phyloP scores from a whole-genome alignment of 176 grass and related monocot genomes.

The Areca catechu region DNA sequence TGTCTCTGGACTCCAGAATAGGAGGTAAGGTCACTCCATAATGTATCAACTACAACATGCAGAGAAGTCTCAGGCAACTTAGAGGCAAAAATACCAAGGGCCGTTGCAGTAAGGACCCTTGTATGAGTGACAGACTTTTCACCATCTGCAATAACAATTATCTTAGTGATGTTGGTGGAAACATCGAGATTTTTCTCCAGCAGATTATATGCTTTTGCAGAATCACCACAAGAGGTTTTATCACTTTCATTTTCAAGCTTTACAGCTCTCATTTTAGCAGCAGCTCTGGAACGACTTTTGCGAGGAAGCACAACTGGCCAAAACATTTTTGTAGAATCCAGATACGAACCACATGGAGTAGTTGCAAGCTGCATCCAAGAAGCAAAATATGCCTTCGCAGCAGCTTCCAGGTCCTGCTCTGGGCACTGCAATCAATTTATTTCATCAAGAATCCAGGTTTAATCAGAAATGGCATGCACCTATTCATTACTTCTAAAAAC shows the following conservation, averaged over 20 bases:
- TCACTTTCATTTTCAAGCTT: constrained; percentile 45
- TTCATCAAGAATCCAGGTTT: constrained; percentile 11
- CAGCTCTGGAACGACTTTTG: constrained; percentile 84
- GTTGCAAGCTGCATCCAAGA: constrained; percentile 85
- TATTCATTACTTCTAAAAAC: background rate
- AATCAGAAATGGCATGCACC: background rate
- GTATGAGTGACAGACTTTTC: constrained; percentile 96
- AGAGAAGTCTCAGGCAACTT: constrained; percentile 64
- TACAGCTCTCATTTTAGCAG: constrained; percentile 80
- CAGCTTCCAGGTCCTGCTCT: constrained; percentile 70
- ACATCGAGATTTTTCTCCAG: constrained; percentile 47
- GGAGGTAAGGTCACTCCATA: constrained; percentile 59
- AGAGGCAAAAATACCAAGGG: constrained; percentile 83
- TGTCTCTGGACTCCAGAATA: constrained; percentile 93
- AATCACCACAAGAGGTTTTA: constrained; percentile 45
- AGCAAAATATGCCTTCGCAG: constrained; percentile 59
- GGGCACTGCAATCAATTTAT: constrained; percentile 52
- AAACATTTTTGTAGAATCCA: constrained; percentile 88
- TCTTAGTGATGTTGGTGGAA: constrained; percentile 42
- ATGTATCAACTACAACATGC: constrained; percentile 64
- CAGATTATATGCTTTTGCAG: constrained; percentile 43
- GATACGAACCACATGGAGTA: constrained; percentile 67
- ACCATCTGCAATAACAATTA: constrained; percentile 76
- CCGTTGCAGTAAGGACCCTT: constrained; percentile 72
- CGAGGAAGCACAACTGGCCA: constrained; percentile 90